These are phyloP conservation scores for Ustilago bromivora DNA, from an alignment of 1,284 basidiomycete genomes.

Conservation along the genomic window DNA sequence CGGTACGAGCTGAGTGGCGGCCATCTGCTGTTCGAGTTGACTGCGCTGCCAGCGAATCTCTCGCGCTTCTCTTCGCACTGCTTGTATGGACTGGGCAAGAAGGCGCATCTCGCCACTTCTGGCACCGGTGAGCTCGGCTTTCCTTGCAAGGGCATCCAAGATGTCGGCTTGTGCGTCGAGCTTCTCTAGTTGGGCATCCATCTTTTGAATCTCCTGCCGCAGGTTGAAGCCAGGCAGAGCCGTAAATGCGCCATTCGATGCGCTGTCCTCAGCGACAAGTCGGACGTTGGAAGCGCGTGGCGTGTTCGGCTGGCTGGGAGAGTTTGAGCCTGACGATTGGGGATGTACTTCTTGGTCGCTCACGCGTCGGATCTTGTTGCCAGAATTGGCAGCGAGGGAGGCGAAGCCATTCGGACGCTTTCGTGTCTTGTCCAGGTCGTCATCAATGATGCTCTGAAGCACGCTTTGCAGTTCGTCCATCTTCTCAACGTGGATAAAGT, in stretches of 20 bases:
- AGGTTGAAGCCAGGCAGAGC: slow-evolving; percentile 31
- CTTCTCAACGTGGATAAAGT: slow-evolving; percentile 47
- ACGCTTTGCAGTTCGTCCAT: slow-evolving; percentile 82
- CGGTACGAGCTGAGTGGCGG: slow-evolving; percentile 88
- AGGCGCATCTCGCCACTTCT: slow-evolving; percentile 86
- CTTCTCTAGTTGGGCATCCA: slow-evolving; percentile 78
- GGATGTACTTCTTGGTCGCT: slow-evolving; percentile 23
- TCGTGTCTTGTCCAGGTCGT: slow-evolving; percentile 59
- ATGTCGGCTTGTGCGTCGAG: slow-evolving; percentile 83
- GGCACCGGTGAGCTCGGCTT: slow-evolving; percentile 88
- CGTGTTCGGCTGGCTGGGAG: slow-evolving; percentile 12
- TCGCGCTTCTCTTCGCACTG: slow-evolving; percentile 83
- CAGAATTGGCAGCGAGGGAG: slow-evolving; percentile 15
- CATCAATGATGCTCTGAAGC: slow-evolving; percentile 91
- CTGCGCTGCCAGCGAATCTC: slow-evolving; percentile 81
- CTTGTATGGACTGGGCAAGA: slow-evolving; percentile 81
- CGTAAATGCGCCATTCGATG: slow-evolving; percentile 5
- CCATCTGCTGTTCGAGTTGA: slow-evolving; percentile 80
- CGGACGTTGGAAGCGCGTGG: slow-evolving; percentile 9
- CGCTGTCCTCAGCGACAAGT: neutral
- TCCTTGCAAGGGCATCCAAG: slow-evolving; percentile 86
- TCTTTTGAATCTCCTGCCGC: slow-evolving; percentile 30
- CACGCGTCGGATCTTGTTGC: slow-evolving; percentile 14
- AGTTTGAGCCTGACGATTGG: slow-evolving; percentile 5
- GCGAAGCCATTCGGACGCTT: slow-evolving; percentile 13